These are phyloP conservation scores for Cytospora piceicola DNA, from an alignment of 2,329 filamentous ascomycete genomes.

Conservation along the genomic window DNA sequence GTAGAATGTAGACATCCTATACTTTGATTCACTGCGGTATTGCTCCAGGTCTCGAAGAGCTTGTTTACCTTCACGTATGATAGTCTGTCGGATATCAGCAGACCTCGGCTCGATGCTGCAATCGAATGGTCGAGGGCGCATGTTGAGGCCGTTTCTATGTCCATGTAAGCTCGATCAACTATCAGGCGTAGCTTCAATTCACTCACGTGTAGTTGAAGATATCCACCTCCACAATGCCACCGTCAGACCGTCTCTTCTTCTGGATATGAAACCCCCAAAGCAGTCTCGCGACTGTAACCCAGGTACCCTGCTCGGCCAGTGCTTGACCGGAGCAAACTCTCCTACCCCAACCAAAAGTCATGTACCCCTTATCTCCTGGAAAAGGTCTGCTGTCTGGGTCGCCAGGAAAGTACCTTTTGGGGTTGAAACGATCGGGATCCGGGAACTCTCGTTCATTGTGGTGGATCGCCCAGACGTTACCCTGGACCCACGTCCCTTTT, in stretches of 20 bases:
- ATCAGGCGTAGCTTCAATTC: not conserved
- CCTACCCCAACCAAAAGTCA: conserved; percentile 62
- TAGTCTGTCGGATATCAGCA: conserved; percentile 52
- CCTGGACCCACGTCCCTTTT: conserved; percentile 52
- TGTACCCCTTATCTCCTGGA: conserved; percentile 53
- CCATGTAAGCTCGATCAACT: not conserved
- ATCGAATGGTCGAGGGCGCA: conserved; percentile 59
- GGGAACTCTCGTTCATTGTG: conserved; percentile 52
- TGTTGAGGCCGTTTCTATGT: conserved; percentile 59
- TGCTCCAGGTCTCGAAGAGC: conserved; percentile 55
- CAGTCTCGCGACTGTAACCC: conserved; percentile 59
- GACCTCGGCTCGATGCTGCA: conserved; percentile 57
- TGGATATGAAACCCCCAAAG: conserved; percentile 61
- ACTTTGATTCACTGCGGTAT: conserved; percentile 60
- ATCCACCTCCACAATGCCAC: conserved; percentile 55
- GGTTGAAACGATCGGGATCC: conserved; percentile 50
- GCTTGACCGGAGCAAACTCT: conserved; percentile 58
- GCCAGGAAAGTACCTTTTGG: conserved; percentile 46
- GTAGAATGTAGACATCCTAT: conserved; percentile 59
- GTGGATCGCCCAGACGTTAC: conserved; percentile 56
- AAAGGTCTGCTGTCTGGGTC: conserved; percentile 48
- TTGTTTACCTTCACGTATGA: conserved; percentile 56
- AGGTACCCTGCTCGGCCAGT: conserved; percentile 63
- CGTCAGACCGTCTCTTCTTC: conserved; percentile 42
- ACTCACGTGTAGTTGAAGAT: conserved; percentile 60